phyloP scores from a whole-genome alignment of 495 filamentous ascomycete genomes.

The Aspergillus heteromorphus region DNA sequence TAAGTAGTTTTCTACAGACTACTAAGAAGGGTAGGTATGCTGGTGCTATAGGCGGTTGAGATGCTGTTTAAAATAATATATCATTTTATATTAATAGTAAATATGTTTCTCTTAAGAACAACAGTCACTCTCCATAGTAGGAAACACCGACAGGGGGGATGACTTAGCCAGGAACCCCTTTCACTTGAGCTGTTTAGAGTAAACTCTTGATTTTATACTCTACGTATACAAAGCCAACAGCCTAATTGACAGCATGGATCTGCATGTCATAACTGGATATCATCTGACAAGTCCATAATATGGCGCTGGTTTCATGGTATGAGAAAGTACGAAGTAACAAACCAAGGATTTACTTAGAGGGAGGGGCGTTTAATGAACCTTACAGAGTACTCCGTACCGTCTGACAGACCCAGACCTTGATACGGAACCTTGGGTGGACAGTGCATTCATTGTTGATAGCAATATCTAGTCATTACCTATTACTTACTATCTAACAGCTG shows the following conservation, averaged over 20 bases:
- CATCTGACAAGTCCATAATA: background rate
- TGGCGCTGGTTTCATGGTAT: background rate
- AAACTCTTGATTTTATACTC: background rate
- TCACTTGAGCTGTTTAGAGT: too few species aligned
- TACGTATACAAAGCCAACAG: too few species aligned
- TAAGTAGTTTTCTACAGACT: too few species aligned
- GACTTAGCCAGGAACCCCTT: too few species aligned
- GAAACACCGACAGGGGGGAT: too few species aligned
- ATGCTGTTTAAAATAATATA: too few species aligned
- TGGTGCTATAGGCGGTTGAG: too few species aligned
- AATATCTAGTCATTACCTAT: background rate
- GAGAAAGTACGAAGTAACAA: background rate
- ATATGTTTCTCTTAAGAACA: too few species aligned
- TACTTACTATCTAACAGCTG: background rate
- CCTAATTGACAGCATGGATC: constrained; percentile 1
- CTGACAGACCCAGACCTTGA: constrained; percentile 7
- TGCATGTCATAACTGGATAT: constrained; percentile 12
- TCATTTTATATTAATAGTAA: too few species aligned
- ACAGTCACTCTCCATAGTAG: too few species aligned
- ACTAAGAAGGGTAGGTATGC: too few species aligned
- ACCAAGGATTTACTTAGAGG: background rate
- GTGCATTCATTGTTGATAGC: background rate
- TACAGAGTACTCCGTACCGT: background rate
- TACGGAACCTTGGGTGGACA: constrained; percentile 4
- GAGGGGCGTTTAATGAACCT: background rate